Evolutionary conservation across 331 rosid genomes (phyloP).

Genomic region (Dryas integrifolia): DNA sequence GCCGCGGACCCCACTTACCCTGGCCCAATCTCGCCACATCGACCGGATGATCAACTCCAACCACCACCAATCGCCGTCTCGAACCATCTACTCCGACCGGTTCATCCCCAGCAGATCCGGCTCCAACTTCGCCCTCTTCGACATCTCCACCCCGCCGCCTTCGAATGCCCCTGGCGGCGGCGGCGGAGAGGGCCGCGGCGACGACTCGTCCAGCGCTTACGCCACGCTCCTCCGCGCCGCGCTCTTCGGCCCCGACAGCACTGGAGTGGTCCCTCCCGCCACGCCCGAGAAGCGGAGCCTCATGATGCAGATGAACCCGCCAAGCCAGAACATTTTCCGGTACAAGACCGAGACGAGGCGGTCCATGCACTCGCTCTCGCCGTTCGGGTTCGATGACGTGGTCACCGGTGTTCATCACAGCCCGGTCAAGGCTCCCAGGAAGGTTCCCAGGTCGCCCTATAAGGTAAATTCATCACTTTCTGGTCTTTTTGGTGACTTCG

Average conservation of each 20-base stretch:
- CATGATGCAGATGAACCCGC: constrained; percentile 37
- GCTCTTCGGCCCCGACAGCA: constrained; percentile 57
- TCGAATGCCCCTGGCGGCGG: constrained; percentile 17
- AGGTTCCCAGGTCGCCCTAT: constrained; percentile 91
- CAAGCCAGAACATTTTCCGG: constrained; percentile 76
- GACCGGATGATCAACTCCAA: constrained; percentile 70
- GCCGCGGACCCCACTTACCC: constrained; percentile 35
- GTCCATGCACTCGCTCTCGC: constrained; percentile 79
- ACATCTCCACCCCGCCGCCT: constrained; percentile 41
- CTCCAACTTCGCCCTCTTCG: constrained; percentile 80
- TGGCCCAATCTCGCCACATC: constrained; percentile 60
- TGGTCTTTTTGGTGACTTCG: background rate
- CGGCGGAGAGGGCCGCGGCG: constrained; percentile 50
- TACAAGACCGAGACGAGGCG: constrained; percentile 81
- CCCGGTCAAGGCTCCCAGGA: constrained; percentile 74
- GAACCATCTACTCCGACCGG: constrained; percentile 88
- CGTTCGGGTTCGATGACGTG: constrained; percentile 64
- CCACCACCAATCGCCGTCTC: constrained; percentile 70
- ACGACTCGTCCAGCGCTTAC: constrained; percentile 70
- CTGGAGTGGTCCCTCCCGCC: constrained; percentile 48
- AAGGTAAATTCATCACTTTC: constrained; percentile 42
- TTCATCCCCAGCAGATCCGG: constrained; percentile 94
- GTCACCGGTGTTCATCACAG: constrained; percentile 61
- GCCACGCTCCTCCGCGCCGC: constrained; percentile 63
- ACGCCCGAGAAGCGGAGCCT: constrained; percentile 59